A percentile compares a stretch with the other conserved stretches of the same genome.
phyloP scores from a whole-genome alignment of 1,139 yeast species.

The Hanseniaspora sp. region DNA sequence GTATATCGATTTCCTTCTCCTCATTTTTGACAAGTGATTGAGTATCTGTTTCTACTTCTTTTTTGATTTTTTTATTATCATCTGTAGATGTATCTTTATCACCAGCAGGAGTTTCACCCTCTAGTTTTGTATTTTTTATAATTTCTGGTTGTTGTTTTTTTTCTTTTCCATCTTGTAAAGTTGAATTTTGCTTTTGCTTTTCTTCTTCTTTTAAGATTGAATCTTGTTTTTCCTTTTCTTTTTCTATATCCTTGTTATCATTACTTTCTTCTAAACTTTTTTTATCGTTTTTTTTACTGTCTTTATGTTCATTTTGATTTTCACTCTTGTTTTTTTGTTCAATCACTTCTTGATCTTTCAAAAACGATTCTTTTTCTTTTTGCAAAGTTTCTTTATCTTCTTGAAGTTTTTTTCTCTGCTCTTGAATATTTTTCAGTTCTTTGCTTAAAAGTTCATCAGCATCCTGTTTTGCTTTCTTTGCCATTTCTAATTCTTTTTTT shows the following conservation, averaged over 20 bases:
- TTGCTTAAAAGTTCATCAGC: constrained; percentile 13
- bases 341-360: constrained; percentile 20
- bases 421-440: constrained; percentile 3
- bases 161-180: background rate
- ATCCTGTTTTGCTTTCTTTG: constrained; percentile 15
- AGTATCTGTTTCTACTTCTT: background rate
- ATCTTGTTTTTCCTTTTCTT: no score
- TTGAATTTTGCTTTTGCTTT: background rate
- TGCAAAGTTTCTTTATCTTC: background rate
- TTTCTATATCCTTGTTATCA: no score
- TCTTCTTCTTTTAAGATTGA: background rate
- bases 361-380: constrained; percentile 3
- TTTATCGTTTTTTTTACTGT: no score
- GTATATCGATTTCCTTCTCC: background rate
- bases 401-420: background rate
- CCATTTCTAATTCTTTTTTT: background rate
- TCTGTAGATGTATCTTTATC: background rate
- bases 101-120: background rate
- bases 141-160: no score
- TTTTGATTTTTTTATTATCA: background rate
- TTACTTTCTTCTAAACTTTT: no score
- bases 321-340: constrained; percentile 18
- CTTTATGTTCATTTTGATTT: constrained; percentile 20
- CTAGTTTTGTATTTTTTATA: background rate
- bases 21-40: background rate